A percentile compares a stretch with the other conserved stretches of the same genome.
Evolutionary conservation across 768 basidiomycete species (phyloP).

Genomic region (Mycena alexandri): DNA sequence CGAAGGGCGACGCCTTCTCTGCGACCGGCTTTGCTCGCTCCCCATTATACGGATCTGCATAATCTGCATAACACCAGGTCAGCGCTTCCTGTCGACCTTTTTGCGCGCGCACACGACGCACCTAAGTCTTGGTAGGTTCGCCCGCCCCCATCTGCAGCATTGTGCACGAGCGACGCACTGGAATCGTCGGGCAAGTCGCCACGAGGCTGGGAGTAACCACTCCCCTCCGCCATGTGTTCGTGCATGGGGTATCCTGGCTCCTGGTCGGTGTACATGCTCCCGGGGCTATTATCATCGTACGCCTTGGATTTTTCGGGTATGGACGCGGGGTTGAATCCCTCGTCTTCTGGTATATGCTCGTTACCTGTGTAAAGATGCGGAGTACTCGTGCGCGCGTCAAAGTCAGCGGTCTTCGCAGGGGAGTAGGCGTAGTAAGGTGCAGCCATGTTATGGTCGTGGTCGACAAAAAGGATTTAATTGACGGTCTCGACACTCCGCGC

Average conservation of each 20-base stretch:
- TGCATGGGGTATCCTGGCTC: constrained; percentile 29
- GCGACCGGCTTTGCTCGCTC: constrained; percentile 41
- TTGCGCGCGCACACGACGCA: constrained; percentile 41
- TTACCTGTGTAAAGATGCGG: constrained; percentile 7
- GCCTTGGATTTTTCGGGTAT: constrained; percentile 33
- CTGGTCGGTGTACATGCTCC: constrained; percentile 8
- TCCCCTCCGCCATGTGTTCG: constrained; percentile 44
- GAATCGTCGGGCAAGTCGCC: constrained; percentile 44
- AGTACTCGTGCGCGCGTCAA: background rate
- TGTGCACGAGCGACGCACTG: constrained; percentile 59
- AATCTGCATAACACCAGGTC: constrained; percentile 60
- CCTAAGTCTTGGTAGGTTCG: constrained; percentile 68
- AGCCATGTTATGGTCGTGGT: constrained; percentile 26
- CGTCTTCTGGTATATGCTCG: constrained; percentile 38
- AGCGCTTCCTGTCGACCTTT: background rate
- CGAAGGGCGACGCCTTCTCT: constrained; percentile 59
- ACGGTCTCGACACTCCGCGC: background rate
- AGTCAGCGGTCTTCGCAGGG: constrained; percentile 12
- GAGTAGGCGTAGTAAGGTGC: constrained; percentile 23
- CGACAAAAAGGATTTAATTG: background rate
- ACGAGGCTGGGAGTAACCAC: constrained; percentile 34
- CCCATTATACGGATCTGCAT: constrained; percentile 52
- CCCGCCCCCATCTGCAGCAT: constrained; percentile 57
- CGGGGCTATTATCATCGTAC: constrained; percentile 21
- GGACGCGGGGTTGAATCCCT: constrained; percentile 38